A percentile compares a stretch with the other conserved stretches of the same genome.
Evolutionary conservation across 495 filamentous ascomycete genomes (phyloP).

Genomic region (Talaromyces stipitatus): DNA sequence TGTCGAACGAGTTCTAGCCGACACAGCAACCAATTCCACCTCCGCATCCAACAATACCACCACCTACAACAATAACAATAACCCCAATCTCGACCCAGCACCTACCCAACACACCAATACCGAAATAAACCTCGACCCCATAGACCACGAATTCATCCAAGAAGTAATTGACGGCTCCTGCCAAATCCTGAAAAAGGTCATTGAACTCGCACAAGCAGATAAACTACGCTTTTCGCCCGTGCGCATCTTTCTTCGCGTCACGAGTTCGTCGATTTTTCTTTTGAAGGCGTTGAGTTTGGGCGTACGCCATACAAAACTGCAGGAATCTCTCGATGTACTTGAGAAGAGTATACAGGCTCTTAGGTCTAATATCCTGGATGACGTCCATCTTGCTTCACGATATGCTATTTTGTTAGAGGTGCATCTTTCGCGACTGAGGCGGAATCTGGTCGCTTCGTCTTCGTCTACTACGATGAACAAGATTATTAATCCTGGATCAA

Average conservation of each 20-base stretch:
- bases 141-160: conserved; percentile 48
- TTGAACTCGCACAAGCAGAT: conserved; percentile 31
- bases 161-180: conserved; percentile 49
- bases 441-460: conserved; percentile 26
- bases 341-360: conserved; percentile 41
- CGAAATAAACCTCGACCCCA: conserved; percentile 44
- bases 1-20: conserved; percentile 35
- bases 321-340: conserved; percentile 40
- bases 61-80: conserved; percentile 22
- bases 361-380: conserved; percentile 42
- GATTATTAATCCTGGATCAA: not conserved
- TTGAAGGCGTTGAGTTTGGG: conserved; percentile 48
- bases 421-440: conserved; percentile 37
- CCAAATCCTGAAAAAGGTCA: conserved; percentile 41
- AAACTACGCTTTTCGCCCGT: conserved; percentile 43
- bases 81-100: conserved; percentile 23
- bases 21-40: conserved; percentile 27
- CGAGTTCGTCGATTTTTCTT: conserved; percentile 44
- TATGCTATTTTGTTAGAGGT: conserved; percentile 44
- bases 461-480: conserved; percentile 11
- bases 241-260: conserved; percentile 44
- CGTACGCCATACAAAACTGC: conserved; percentile 37
- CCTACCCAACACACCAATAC: conserved; percentile 22
- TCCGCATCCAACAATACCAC: conserved; percentile 26
- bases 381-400: conserved; percentile 44